Evolutionary conservation across 2,329 filamentous ascomycete genomes (phyloP).

Genomic region (Gnomoniopsis smithogilvyi): DNA sequence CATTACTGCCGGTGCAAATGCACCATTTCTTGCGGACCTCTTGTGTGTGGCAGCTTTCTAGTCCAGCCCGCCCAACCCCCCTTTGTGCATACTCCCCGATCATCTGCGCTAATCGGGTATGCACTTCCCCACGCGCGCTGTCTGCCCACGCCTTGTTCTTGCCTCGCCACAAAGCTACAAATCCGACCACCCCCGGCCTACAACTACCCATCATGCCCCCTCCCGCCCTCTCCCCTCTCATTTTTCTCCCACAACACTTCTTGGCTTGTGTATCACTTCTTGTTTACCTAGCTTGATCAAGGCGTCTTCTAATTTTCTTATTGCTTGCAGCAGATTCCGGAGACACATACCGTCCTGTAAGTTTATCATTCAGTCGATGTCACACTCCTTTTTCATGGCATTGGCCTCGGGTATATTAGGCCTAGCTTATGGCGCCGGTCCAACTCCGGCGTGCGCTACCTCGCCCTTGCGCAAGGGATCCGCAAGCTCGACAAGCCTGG

Average conservation of each 20-base stretch:
- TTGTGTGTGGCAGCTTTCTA: constrained; percentile 4
- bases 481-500: background rate
- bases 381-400: background rate
- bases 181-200: constrained; percentile 7
- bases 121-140: constrained; percentile 10
- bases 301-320: constrained; percentile 37
- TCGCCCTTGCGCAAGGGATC: background rate
- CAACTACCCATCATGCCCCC: constrained; percentile 13
- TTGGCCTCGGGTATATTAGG: background rate
- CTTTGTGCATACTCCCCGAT: constrained; percentile 13
- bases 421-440: background rate
- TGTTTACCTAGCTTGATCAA: constrained; percentile 3
- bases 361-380: constrained; percentile 26
- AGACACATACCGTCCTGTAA: constrained; percentile 60
- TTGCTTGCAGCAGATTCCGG: constrained; percentile 52
- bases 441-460: background rate
- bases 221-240: constrained; percentile 9
- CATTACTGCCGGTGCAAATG: background rate
- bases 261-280: constrained; percentile 2
- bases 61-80: constrained; percentile 3
- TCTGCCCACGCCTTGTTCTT: constrained; percentile 7
- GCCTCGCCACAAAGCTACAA: constrained; percentile 16
- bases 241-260: background rate
- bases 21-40: background rate
- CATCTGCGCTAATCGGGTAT: constrained; percentile 14